A percentile compares a stretch with the other conserved stretches of the same genome.
These are phyloP conservation scores for Pichia manshurica DNA, from an alignment of 805 yeast species.

Conservation along the genomic window DNA sequence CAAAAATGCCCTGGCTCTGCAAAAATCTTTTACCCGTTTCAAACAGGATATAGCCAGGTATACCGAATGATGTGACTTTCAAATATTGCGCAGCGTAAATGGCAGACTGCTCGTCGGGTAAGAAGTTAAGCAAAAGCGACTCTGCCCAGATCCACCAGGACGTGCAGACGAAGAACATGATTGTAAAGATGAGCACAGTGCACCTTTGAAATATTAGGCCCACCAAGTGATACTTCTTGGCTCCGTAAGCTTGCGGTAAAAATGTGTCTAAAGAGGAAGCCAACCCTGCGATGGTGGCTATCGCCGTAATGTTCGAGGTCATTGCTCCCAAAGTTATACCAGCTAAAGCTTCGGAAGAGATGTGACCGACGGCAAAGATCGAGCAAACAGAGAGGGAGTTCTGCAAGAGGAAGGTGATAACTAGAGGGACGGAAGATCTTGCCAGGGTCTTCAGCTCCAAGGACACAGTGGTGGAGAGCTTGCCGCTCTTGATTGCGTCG, in stretches of 20 bases:
- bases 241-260: slow-evolving; percentile 74
- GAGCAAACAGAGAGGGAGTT: slow-evolving; percentile 72
- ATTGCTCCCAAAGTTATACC: slow-evolving; percentile 71
- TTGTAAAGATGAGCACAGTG: slow-evolving; percentile 45
- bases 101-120: slow-evolving; percentile 42
- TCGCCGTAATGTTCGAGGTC: slow-evolving; percentile 74
- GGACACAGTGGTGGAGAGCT: slow-evolving; percentile 37
- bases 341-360: slow-evolving; percentile 66
- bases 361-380: slow-evolving; percentile 69
- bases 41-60: slow-evolving; percentile 62
- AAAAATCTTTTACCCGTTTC: slow-evolving; percentile 70
- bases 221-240: slow-evolving; percentile 55
- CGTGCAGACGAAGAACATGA: slow-evolving; percentile 48
- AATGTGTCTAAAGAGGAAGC: slow-evolving; percentile 76
- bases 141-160: slow-evolving; percentile 59
- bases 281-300: slow-evolving; percentile 69
- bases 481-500: slow-evolving; percentile 32
- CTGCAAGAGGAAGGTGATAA: slow-evolving; percentile 63
- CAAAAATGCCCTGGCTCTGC: slow-evolving; percentile 74
- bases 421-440: slow-evolving; percentile 48
- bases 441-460: slow-evolving; percentile 37
- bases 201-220: slow-evolving; percentile 69
- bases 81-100: slow-evolving; percentile 54
- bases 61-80: slow-evolving; percentile 50
- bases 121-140: slow-evolving; percentile 37